Percentiles rank a stretch among this genome's conserved stretches.
Conservation (phyloP, 352 stramenopile species). For the Pythium scleroteichum region DNA sequence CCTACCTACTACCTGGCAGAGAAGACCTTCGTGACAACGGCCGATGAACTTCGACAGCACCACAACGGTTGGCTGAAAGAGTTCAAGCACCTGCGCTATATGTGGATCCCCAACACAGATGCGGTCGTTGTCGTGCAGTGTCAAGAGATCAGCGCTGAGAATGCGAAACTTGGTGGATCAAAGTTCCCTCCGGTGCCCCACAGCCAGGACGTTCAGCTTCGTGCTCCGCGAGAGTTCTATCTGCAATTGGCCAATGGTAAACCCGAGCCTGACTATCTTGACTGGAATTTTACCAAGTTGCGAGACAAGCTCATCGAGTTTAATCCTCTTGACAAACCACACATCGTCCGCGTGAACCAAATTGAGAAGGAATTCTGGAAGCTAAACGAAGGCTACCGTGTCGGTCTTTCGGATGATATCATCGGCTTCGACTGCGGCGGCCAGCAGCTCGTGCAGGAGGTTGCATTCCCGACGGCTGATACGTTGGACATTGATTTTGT, state of each 20-base stretch:
- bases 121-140: conserved; percentile 94
- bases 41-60: conserved; percentile 82
- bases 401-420: conserved; percentile 93
- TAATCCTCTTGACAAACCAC: conserved; percentile 88
- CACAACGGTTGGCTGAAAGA: conserved; percentile 74
- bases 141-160: conserved; percentile 52
- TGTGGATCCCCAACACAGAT: conserved; percentile 99
- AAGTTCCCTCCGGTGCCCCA: conserved; percentile 49
- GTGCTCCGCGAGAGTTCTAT: conserved; percentile 81
- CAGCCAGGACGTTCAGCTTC: conserved; percentile 66
- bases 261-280: conserved; percentile 60
- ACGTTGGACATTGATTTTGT: conserved; percentile 94
- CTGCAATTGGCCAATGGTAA: conserved; percentile 60
- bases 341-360: conserved; percentile 94
- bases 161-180: conserved; percentile 32
- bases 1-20: conserved; percentile 93
- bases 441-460: conserved; percentile 97
- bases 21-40: conserved; percentile 91
- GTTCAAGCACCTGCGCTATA: conserved; percentile 94
- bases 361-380: conserved; percentile 97
- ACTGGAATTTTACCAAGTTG: conserved; percentile 84
- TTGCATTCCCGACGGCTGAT: conserved; percentile 90
- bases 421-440: conserved; percentile 99
- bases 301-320: conserved; percentile 81
- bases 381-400: conserved; percentile 89